A percentile compares a stretch with the other conserved stretches of the same genome.
Evolutionary conservation across 306 rosid genomes (phyloP).

Genomic region (Calophaca sinica): DNA sequence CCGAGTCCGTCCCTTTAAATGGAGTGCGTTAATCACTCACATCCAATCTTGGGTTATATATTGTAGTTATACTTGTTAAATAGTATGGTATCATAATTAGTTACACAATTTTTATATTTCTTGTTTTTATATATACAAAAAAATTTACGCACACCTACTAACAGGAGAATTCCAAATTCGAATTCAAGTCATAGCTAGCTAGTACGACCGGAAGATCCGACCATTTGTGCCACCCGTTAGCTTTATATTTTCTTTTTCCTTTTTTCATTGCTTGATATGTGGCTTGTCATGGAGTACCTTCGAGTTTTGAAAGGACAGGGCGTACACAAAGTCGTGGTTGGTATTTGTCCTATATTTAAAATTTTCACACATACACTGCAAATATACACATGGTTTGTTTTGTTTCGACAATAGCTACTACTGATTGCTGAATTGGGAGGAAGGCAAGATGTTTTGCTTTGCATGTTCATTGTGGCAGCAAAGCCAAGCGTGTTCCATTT

Average conservation of each 20-base stretch:
- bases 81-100: neutral
- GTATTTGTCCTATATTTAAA: constrained; percentile 8
- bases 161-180: too few species aligned
- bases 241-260: neutral
- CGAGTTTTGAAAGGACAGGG: constrained; percentile 37
- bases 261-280: neutral
- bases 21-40: too few species aligned
- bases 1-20: too few species aligned
- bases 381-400: constrained; percentile 43
- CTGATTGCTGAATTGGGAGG: constrained; percentile 46
- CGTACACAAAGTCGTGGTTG: constrained; percentile 32
- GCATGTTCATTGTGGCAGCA: constrained; percentile 51
- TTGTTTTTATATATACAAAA: too few species aligned
- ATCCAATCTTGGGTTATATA: too few species aligned
- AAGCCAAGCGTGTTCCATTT: constrained; percentile 60
- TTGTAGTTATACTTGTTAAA: neutral
- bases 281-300: neutral
- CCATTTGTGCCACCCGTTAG: too few species aligned
- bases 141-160: too few species aligned
- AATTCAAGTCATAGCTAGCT: too few species aligned
- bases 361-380: neutral
- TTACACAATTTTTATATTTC: neutral
- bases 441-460: constrained; percentile 42
- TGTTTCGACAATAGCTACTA: neutral
- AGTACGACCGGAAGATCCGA: too few species aligned